Conservation (phyloP, 225 moss, liverwort and hornwort genomes). For the Physcomitrellopsis africana region DNA sequence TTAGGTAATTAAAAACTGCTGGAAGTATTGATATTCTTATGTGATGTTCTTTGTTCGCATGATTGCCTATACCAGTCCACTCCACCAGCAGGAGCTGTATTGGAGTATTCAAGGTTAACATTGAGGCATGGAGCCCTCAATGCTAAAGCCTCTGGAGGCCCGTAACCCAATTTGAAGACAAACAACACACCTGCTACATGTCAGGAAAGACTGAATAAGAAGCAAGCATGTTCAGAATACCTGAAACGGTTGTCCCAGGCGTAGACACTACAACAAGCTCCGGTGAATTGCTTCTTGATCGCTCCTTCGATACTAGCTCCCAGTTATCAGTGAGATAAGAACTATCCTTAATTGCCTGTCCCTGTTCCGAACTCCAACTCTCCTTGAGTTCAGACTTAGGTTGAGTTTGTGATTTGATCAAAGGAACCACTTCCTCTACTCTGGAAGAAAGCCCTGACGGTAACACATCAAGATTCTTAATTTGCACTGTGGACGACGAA, state of each 20-base stretch:
- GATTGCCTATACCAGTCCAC: too few relatives aligned
- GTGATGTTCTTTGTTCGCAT: too few relatives aligned
- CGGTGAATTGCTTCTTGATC: constrained; percentile 26
- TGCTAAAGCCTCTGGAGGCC: too few relatives aligned
- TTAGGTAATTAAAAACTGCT: too few relatives aligned
- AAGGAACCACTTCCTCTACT: background rate
- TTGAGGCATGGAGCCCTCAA: too few relatives aligned
- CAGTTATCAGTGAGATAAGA: constrained; percentile 23
- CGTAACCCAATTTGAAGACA: background rate
- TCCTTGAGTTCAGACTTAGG: background rate
- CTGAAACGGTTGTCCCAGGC: background rate
- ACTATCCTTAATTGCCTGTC: background rate
- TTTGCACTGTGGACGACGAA: too few relatives aligned
- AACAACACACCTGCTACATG: background rate
- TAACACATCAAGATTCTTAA: background rate
- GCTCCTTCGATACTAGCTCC: constrained; percentile 29
- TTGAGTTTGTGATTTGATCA: background rate
- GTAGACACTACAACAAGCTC: constrained; percentile 15
- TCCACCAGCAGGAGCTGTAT: too few relatives aligned
- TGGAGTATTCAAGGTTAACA: too few relatives aligned
- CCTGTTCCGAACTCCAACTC: background rate
- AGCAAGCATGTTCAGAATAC: background rate
- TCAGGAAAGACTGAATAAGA: background rate
- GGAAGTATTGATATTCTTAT: too few relatives aligned
- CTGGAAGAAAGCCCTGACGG: background rate